Evolutionary conservation across 208 protist genomes (phyloP), one percentile per base, ranked within the genome.

Genomic region (Acanthamoeba sp.): DNA sequence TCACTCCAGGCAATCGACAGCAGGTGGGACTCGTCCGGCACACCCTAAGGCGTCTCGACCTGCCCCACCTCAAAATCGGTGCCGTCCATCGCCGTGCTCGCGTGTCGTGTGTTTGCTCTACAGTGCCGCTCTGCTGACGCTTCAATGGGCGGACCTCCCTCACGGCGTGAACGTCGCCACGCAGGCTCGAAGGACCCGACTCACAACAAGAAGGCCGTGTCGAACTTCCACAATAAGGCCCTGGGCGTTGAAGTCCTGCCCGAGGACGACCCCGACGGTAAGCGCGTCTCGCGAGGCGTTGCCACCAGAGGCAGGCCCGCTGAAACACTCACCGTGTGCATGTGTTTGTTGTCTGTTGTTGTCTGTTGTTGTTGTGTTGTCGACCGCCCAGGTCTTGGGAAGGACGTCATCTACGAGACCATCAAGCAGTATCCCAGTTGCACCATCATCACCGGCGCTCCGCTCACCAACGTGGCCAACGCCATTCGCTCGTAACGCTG

Each of bases 361-460:
- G 22, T 59, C 48, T 55, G 48, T 55, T 55, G 48, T 55, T 55
- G 48, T 55, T 55, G 48, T 55, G 48, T 55, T 55, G 48, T 55
- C 16, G 48, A 55, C 16, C n/a, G n/a, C n/a, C 6, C 64, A 73
- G 64, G 64, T 14, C 64, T 73, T 2, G 64, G 64, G n/a, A 7
- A 32, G 64, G 64, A 73, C 64, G 16, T 73, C n/a, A 48, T 85
- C 76, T 85, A 85, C 76, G 45, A 85, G 42, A 85, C 76, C n/a
- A 59, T 85, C 38, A 6, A 85, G 76, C 22, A 57, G 42, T 85
- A 55, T 27, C 76, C 76, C 12, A 10, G 55, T 1, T 48, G 42
- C 45, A 85, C 76, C 7, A 52, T 85, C 38, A 57, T 85, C 42
- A 85, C 76, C 10, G 76, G 76, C 2, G 76, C 76, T 2, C 76